Conservation (phyloP, 2,329 filamentous ascomycete species). For the Aschersonia sp. region DNA sequence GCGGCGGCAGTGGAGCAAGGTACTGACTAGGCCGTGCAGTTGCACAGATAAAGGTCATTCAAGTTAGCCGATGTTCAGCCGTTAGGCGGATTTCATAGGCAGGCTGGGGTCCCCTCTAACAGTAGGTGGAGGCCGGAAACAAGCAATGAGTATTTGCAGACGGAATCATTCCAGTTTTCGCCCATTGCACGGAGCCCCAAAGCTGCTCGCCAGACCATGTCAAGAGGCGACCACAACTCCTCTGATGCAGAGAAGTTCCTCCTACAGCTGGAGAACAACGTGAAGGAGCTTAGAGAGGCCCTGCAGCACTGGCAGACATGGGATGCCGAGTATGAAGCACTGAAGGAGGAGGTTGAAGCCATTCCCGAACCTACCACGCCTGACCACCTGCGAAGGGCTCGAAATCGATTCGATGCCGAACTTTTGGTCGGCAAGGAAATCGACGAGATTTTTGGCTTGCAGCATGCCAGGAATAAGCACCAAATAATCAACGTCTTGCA, state of each 20-base stretch:
- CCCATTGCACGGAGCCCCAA: too few species aligned
- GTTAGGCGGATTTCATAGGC: background rate
- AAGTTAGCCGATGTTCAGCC: slow-evolving; percentile 13
- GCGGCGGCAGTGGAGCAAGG: background rate
- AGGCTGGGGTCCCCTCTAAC: too few species aligned
- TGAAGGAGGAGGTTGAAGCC: slow-evolving; percentile 66
- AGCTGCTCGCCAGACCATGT: slow-evolving; percentile 16
- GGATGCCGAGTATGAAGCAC: slow-evolving; percentile 80
- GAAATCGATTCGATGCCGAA: slow-evolving; percentile 44
- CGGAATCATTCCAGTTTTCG: too few species aligned
- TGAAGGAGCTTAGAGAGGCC: slow-evolving; percentile 54
- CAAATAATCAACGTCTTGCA: slow-evolving; percentile 47
- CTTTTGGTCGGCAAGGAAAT: slow-evolving; percentile 46
- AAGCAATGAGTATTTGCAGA: too few species aligned
- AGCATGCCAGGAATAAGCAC: slow-evolving; percentile 12
- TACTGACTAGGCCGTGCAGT: background rate
- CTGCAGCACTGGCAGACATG: slow-evolving; percentile 81
- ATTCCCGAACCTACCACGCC: slow-evolving; percentile 27
- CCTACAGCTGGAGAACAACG: slow-evolving; percentile 58
- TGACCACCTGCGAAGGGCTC: slow-evolving; percentile 42
- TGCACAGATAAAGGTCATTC: too few species aligned
- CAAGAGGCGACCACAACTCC: slow-evolving; percentile 33
- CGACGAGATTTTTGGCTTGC: slow-evolving; percentile 27
- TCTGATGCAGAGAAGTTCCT: slow-evolving; percentile 63
- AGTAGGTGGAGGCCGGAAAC: too few species aligned